Percentiles rank a stretch among this genome's conserved stretches.
Conservation (phyloP, 2,329 filamentous ascomycete genomes). For the Fusarium pilosicola region DNA sequence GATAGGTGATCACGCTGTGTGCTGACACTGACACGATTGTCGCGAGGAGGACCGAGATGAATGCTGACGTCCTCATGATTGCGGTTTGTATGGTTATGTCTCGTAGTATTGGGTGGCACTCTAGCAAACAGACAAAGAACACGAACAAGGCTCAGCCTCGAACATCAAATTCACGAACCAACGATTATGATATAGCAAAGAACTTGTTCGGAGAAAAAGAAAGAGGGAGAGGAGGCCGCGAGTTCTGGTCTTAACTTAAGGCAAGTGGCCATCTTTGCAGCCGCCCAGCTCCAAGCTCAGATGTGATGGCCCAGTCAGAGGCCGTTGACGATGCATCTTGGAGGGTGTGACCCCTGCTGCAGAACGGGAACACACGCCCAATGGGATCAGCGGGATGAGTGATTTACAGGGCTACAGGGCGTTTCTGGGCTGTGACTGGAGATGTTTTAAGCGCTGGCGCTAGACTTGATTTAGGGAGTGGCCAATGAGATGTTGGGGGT, state of each 20-base stretch:
- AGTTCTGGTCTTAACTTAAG: constrained; percentile 43
- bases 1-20: constrained; percentile 89
- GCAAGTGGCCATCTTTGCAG: constrained; percentile 30
- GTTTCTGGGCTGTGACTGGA: constrained; percentile 35
- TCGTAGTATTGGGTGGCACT: background rate
- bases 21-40: constrained; percentile 66
- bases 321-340: constrained; percentile 34
- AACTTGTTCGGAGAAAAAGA: constrained; percentile 17
- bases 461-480: constrained; percentile 18
- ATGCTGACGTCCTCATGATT: constrained; percentile 59
- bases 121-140: background rate
- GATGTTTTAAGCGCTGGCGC: constrained; percentile 43
- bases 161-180: constrained; percentile 23
- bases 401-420: constrained; percentile 9
- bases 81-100: background rate
- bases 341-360: constrained; percentile 38
- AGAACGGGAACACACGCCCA: constrained; percentile 30
- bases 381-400: constrained; percentile 19
- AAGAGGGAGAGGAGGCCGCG: constrained; percentile 33
- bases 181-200: background rate
- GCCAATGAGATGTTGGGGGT: constrained; percentile 26
- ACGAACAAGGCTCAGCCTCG: constrained; percentile 33
- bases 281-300: constrained; percentile 30
- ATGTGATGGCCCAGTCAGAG: constrained; percentile 43
- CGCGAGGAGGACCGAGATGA: constrained; percentile 56